phyloP scores from a whole-genome alignment of 2,329 filamentous ascomycete species.

The Aspergillus melleus region DNA sequence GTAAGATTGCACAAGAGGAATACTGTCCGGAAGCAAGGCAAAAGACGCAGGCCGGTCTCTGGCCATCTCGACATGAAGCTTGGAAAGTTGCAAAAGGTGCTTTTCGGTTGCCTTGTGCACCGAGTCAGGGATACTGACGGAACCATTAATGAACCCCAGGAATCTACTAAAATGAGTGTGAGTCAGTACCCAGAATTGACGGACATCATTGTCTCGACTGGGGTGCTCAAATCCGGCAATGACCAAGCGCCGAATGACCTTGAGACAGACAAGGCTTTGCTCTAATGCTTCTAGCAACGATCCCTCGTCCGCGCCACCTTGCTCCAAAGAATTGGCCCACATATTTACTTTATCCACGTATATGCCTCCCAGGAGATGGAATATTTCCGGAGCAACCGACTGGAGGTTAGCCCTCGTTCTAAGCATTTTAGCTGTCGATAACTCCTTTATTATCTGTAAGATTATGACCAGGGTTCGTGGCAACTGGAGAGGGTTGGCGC shows the following conservation, averaged over 20 bases:
- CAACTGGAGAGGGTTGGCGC: slow-evolving; percentile 65
- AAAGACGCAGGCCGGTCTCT: slow-evolving; percentile 79
- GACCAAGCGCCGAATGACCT: slow-evolving; percentile 75
- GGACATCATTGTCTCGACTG: slow-evolving; percentile 72
- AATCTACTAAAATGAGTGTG: slow-evolving; percentile 77
- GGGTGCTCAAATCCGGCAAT: slow-evolving; percentile 82
- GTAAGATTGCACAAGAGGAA: slow-evolving; percentile 76
- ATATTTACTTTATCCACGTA: slow-evolving; percentile 71
- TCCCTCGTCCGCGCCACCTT: slow-evolving; percentile 59
- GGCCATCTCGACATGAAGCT: slow-evolving; percentile 86
- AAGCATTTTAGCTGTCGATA: slow-evolving; percentile 75
- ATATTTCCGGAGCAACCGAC: slow-evolving; percentile 75
- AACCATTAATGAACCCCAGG: slow-evolving; percentile 61
- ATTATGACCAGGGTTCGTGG: slow-evolving; percentile 73
- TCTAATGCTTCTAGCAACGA: slow-evolving; percentile 65
- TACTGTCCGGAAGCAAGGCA: slow-evolving; percentile 74
- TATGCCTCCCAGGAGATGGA: slow-evolving; percentile 75
- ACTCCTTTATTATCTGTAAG: slow-evolving; percentile 85
- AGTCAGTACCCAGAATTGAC: slow-evolving; percentile 77
- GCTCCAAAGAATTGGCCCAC: slow-evolving; percentile 65
- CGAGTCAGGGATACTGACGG: slow-evolving; percentile 53
- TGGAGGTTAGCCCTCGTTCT: slow-evolving; percentile 76
- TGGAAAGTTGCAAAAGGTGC: slow-evolving; percentile 85
- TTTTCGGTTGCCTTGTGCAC: slow-evolving; percentile 71
- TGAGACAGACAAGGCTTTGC: slow-evolving; percentile 76